Base-by-base conservation (phyloP, 148 eudicot genomes). In the Silene conica region DNA sequence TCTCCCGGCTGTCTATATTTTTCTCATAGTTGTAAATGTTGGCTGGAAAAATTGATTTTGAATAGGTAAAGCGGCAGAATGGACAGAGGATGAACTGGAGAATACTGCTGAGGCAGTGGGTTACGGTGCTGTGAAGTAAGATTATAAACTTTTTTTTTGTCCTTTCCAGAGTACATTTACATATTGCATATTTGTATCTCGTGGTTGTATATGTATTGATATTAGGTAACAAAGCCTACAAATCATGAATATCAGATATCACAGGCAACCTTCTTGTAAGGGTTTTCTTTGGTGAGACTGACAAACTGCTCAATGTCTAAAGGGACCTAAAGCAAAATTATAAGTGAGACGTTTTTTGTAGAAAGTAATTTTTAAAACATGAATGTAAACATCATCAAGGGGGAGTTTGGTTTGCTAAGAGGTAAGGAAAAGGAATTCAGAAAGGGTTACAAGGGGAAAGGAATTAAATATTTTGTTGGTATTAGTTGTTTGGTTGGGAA, bases 81-180 rank as follows among this genome's bases (percentile, higher is more conserved):
- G 91, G 93, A 83, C 97, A 6, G 78, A 69, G 50, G 96, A 89
- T 70, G 93, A 89, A 79, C 79, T 94, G 70, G 93, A 88, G 69
- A 78, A 87, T 72, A 87, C 89, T 72, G 97, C 96, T 72, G 93
- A 94, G 83, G 96, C 97, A 64, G 74, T 94, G 81, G 97, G 98
- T 52, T 94, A 92, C 81, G 98, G 98, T 25, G 97, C 98, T 81
- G 93, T 94, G 16, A 94, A 94, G 98, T 94, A 84, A 87, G 77
- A 67, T 21, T 88, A 72, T 61, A 26, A 64, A 7, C 43, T 57
- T 23, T 26, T 20, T 54, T 26, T 4, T 46, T n/a, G 31, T 23
- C 21, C 19, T n/a, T 64, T 45, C n/a, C 65, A 31, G 25, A 52
- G 5, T 54, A 63, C 34, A 55, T 63, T 3, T 64, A 12, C 10